A percentile compares a stretch with the other conserved stretches of the same genome.
Conservation (phyloP, 108 stramenopile genomes). For the Thalassiosira profunda region DNA sequence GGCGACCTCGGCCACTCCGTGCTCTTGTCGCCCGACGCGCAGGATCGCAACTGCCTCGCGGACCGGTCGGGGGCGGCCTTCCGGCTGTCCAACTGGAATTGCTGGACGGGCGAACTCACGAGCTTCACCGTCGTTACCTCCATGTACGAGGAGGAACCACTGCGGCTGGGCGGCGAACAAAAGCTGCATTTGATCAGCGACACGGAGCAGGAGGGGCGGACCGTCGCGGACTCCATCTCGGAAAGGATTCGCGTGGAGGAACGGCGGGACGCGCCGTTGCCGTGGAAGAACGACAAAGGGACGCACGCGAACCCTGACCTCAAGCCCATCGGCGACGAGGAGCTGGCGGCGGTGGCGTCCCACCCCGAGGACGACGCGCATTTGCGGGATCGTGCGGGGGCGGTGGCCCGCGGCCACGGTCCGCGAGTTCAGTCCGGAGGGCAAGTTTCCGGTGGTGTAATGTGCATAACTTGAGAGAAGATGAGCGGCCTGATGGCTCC, state of each 20-base stretch:
- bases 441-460: slow-evolving; percentile 38
- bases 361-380: slow-evolving; percentile 77
- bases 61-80: slow-evolving; percentile 56
- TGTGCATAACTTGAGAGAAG: no score
- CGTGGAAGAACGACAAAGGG: not conserved
- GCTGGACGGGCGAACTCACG: slow-evolving; percentile 61
- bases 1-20: slow-evolving; percentile 72
- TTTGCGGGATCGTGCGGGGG: slow-evolving; percentile 63
- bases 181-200: not conserved
- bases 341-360: slow-evolving; percentile 40
- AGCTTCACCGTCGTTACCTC: slow-evolving; percentile 56
- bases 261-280: slow-evolving; percentile 15
- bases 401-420: slow-evolving; percentile 74
- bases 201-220: slow-evolving; percentile 29
- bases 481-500: no score
- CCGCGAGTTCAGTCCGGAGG: slow-evolving; percentile 50
- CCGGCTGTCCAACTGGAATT: slow-evolving; percentile 70
- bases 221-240: slow-evolving; percentile 16
- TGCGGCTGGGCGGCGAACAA: no score
- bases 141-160: slow-evolving; percentile 25
- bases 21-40: slow-evolving; percentile 54
- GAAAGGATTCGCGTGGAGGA: slow-evolving; percentile 4
- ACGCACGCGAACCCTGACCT: not conserved
- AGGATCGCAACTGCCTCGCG: slow-evolving; percentile 29
- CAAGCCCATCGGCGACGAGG: slow-evolving; percentile 36